Base-by-base conservation (phyloP, 2,329 filamentous ascomycete species). In the Pestalotiopsis sp. region DNA sequence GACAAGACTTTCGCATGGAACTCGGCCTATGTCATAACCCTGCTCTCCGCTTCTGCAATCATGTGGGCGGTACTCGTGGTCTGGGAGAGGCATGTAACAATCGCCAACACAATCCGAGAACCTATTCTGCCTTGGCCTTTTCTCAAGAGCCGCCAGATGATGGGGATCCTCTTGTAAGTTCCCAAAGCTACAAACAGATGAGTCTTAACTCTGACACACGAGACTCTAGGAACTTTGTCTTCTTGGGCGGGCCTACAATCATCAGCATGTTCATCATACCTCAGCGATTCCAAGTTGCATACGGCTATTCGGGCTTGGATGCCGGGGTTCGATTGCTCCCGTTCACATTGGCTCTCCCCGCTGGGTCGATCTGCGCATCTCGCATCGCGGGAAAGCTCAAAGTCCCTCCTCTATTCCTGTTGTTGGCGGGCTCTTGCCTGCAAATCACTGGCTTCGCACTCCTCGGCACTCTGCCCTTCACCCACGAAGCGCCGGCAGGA, bases 1-100 rank as follows among this genome's bases (percentile, higher is more conserved):
- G 83, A 84, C 5, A 72, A 78, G 20, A 75, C 75, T 6, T 84
- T 82, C 64, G 71, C 79, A 3, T 87, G 84, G 84, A 73, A 70
- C 9, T 82, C 80, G 58, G 76, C 77, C 0, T 36, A 36, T 36
- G 69, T 79, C 4, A 79, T 86, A 3, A 76, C 84, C 4, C 69
- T 74, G 13, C 76, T 75, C 3, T 65, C 72, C 38, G 39, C 70
- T 5, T 71, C 72, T 1, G 74, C 70, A 0, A 27, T 73, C 7
- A 63, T 75, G 2, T 74, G 75, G 59, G 25, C 76, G 20, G 7
- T 49, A 6, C 78, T 80, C 55, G n/a, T 77, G 45, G 66, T 59
- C 17, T 81, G 78, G 76, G 78, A 80, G 65, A 70, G 59, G 9
- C 31, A 38, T 17, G 36, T 38, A 2, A 58, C 17, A 4, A 13